Evolutionary conservation across 2,329 filamentous ascomycete genomes (phyloP).

Genomic region (Venturia aucupariae): DNA sequence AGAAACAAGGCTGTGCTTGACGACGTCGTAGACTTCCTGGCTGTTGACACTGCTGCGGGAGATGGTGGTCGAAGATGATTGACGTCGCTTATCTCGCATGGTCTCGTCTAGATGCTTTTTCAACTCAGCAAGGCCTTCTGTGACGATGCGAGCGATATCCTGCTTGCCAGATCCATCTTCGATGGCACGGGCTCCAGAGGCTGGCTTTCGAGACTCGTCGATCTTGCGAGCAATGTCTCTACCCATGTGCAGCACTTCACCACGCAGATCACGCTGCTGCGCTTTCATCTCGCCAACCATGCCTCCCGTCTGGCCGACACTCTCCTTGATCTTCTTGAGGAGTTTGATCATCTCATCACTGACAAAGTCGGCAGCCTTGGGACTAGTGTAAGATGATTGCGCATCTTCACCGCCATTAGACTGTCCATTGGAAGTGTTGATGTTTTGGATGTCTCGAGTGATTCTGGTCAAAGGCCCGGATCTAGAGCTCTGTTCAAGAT

Average conservation of each 20-base stretch:
- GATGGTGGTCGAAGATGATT: conserved; percentile 52
- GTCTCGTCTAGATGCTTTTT: conserved; percentile 75
- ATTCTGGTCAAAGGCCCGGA: conserved; percentile 27
- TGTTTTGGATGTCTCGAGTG: conserved; percentile 21
- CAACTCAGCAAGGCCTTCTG: conserved; percentile 71
- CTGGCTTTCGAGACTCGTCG: conserved; percentile 54
- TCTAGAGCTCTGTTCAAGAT: conserved; percentile 18
- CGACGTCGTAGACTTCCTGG: conserved; percentile 76
- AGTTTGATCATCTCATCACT: conserved; percentile 73
- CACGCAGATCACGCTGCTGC: conserved; percentile 77
- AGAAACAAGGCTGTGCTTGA: conserved; percentile 63
- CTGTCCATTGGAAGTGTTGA: conserved; percentile 3
- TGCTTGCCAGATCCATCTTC: conserved; percentile 40
- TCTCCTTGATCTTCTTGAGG: conserved; percentile 82
- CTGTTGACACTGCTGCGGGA: conserved; percentile 62
- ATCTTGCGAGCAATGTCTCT: conserved; percentile 79
- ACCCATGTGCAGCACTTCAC: conserved; percentile 91
- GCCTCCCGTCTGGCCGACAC: conserved; percentile 77
- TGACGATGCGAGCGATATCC: conserved; percentile 68
- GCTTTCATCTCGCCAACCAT: conserved; percentile 89
- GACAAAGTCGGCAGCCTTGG: conserved; percentile 47
- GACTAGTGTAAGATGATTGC: conserved; percentile 22
- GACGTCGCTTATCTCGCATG: conserved; percentile 64
- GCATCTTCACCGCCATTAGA: not conserved
- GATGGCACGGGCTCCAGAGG: conserved; percentile 30